A percentile compares a stretch with the other conserved stretches of the same genome.
phyloP scores from a whole-genome alignment of 2,329 filamentous ascomycete genomes.

The Colletotrichum musicola region DNA sequence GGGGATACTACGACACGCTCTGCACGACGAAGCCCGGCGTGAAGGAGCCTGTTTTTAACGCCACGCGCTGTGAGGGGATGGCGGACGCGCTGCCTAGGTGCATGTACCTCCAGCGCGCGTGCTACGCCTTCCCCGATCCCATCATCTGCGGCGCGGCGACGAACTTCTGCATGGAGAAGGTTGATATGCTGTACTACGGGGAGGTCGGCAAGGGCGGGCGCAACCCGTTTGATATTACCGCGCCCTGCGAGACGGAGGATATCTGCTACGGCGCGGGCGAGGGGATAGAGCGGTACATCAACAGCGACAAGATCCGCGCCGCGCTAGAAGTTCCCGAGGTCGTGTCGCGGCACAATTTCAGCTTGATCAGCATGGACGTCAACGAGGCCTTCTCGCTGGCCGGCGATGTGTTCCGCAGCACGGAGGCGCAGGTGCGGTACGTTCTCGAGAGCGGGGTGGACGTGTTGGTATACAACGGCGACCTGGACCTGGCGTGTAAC shows the following conservation, averaged over 20 bases:
- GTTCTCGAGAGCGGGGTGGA: conserved; percentile 38
- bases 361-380: conserved; percentile 22
- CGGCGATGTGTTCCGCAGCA: conserved; percentile 34
- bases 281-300: conserved; percentile 44
- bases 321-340: conserved; percentile 40
- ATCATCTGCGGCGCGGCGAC: conserved; percentile 54
- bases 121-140: conserved; percentile 53
- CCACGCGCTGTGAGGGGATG: conserved; percentile 40
- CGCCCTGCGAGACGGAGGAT: conserved; percentile 51
- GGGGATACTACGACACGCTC: conserved; percentile 40
- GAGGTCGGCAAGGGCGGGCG: conserved; percentile 54
- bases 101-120: conserved; percentile 54
- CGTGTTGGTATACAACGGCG: conserved; percentile 43
- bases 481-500: conserved; percentile 41
- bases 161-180: conserved; percentile 51
- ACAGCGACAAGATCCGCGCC: conserved; percentile 38
- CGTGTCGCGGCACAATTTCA: conserved; percentile 22
- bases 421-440: conserved; percentile 19
- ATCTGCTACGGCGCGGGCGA: conserved; percentile 52
- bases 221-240: conserved; percentile 59
- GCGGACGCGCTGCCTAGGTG: conserved; percentile 59
- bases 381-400: conserved; percentile 38
- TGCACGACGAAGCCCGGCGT: conserved; percentile 42
- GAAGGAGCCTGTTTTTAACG: conserved; percentile 38
- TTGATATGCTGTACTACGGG: conserved; percentile 55